Evolutionary conservation across 805 yeast species (phyloP), one percentile per base, ranked within the genome.

Genomic region (Zygosaccharomyces lentus): DNA sequence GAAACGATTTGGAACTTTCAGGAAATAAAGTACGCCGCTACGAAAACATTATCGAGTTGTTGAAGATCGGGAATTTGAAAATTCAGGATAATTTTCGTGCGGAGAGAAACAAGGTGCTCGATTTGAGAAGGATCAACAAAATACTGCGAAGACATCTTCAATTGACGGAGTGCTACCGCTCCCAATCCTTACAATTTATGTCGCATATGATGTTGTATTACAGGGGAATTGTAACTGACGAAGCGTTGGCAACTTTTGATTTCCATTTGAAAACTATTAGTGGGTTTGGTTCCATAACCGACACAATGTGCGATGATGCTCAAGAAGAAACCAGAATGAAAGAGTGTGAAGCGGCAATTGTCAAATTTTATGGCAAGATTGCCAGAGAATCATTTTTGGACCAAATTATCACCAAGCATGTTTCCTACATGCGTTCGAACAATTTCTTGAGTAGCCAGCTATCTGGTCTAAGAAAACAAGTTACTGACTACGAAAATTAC

Each of bases 111-210:
- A 62, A 61, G 45, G 57, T 62, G 3, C 39, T 55, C 9, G 64
- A 61, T 24, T 45, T 54, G 27, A 49, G 61, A 13, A 54, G 52
- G 10, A 54, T 53, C 25, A 48, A 45, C 6, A 50, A 53, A 9
- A 29, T 42, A 21, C 44, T 53, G 7, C 48, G 43, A 19, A 48
- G 40, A 17, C 55, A 54, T 37, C 34, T 55, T 5, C 56, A 56
- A 17, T 37, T 55, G 9, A 48, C 53, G 12, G 58, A 54, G 15
- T 49, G 56, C 30, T 57, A 53, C 41, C 56, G 57, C 35, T 41
- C 47, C 4, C 55, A 56, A 26, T 54, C 65, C 5, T 34, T 59
- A 19, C 65, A 58, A 37, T 61, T 60, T 41, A 56, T 62, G 59
- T 54, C 62, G 9, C 59, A 62, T 37, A 41, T 60, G 21, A 55